These are phyloP conservation scores for Colletotrichum agaves DNA, from an alignment of 2,329 filamentous ascomycete genomes.

Conservation along the genomic window DNA sequence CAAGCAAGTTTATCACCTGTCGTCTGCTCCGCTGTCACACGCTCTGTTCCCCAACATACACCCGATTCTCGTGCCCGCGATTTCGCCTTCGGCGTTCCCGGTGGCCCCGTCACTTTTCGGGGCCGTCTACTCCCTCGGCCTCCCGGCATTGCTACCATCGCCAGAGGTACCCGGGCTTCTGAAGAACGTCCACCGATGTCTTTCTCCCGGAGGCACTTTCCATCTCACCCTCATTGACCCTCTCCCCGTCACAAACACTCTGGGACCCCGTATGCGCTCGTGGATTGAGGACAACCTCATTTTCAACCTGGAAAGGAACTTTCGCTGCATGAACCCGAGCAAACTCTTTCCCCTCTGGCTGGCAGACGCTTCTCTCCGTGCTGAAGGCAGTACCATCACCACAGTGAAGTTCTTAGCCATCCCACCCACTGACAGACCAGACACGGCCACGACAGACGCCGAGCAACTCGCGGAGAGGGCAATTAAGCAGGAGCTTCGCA, in stretches of 20 bases:
- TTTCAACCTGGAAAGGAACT: constrained; percentile 67
- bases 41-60: constrained; percentile 52
- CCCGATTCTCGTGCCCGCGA: constrained; percentile 52
- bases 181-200: constrained; percentile 64
- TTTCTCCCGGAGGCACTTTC: constrained; percentile 65
- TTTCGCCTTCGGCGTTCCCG: constrained; percentile 49
- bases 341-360: constrained; percentile 70
- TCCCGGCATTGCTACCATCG: constrained; percentile 67
- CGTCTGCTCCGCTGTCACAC: constrained; percentile 52
- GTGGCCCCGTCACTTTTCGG: constrained; percentile 57
- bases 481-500: constrained; percentile 59
- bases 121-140: constrained; percentile 61
- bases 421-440: constrained; percentile 43
- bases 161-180: constrained; percentile 67
- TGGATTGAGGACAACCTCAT: constrained; percentile 73
- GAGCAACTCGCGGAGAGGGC: constrained; percentile 45
- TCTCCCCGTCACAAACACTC: constrained; percentile 61
- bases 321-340: constrained; percentile 69
- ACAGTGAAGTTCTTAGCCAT: constrained; percentile 62
- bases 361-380: constrained; percentile 62
- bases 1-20: constrained; percentile 58
- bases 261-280: constrained; percentile 65
- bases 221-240: constrained; percentile 73
- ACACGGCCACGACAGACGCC: constrained; percentile 38
- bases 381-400: constrained; percentile 58